Evolutionary conservation across 192 early-diverging fungal genomes (phyloP).

Genomic region (Dimargaris cristalligena): DNA sequence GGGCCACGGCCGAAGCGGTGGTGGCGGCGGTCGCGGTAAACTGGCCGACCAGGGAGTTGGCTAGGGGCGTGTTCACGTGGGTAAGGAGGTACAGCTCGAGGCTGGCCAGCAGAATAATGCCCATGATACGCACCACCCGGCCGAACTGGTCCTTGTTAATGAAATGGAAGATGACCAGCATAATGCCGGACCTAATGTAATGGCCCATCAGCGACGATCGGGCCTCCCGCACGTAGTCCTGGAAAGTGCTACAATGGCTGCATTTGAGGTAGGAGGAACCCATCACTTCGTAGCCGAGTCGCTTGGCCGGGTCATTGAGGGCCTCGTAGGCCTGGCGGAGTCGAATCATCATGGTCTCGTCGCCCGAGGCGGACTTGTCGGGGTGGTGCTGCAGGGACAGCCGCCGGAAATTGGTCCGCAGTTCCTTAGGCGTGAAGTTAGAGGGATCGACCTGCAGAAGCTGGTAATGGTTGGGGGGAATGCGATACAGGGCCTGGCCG

Average conservation of each 20-base stretch:
- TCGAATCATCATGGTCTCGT: slow-evolving; percentile 18
- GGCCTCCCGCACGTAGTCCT: slow-evolving; percentile 14
- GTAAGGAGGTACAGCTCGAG: slow-evolving; percentile 18
- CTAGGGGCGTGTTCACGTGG: background rate
- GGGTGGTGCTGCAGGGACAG: slow-evolving; percentile 29
- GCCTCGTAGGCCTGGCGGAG: slow-evolving; percentile 27
- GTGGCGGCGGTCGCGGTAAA: background rate
- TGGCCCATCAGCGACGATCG: slow-evolving; percentile 14
- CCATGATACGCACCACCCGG: slow-evolving; percentile 26
- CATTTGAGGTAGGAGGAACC: slow-evolving; percentile 17
- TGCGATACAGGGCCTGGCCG: background rate
- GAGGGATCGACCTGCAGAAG: slow-evolving; percentile 13
- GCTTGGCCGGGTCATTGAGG: slow-evolving; percentile 23
- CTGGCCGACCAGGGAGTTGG: background rate
- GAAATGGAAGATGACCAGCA: slow-evolving; percentile 21
- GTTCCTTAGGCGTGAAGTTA: slow-evolving; percentile 13
- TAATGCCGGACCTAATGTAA: slow-evolving; percentile 17
- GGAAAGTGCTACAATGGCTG: slow-evolving; percentile 21
- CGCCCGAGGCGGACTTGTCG: slow-evolving; percentile 15
- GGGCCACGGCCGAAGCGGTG: background rate
- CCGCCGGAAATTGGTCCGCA: slow-evolving; percentile 17
- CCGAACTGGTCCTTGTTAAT: slow-evolving; percentile 24
- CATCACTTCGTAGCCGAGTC: slow-evolving; percentile 25
- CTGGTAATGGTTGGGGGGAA: slow-evolving; percentile 27
- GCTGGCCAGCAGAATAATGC: slow-evolving; percentile 14